Evolutionary conservation across 495 filamentous ascomycete species (phyloP).

Genomic region (Penicillium egyptiacum): DNA sequence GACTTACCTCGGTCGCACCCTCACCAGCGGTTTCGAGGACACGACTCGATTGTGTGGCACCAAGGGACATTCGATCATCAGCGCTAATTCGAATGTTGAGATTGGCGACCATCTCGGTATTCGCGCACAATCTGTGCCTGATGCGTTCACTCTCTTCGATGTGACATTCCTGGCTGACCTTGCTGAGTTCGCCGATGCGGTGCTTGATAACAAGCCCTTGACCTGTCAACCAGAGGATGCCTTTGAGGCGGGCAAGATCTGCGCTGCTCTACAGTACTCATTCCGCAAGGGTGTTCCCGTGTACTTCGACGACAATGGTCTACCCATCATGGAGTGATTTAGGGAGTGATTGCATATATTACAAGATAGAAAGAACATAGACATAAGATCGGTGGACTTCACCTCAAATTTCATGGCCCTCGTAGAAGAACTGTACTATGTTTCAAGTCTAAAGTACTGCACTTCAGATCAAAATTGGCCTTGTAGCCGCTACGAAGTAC

Average conservation of each 20-base stretch:
- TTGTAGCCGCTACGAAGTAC: background rate
- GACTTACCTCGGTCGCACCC: slow-evolving; percentile 20
- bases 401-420: background rate
- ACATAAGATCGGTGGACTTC: background rate
- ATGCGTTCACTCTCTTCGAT: slow-evolving; percentile 23
- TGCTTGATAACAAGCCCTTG: slow-evolving; percentile 20
- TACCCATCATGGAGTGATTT: slow-evolving; percentile 18
- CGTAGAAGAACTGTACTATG: background rate
- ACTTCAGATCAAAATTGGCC: background rate
- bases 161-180: slow-evolving; percentile 18
- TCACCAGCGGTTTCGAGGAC: slow-evolving; percentile 21
- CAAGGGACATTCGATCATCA: slow-evolving; percentile 21
- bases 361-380: background rate
- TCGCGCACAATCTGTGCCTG: slow-evolving; percentile 18
- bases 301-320: slow-evolving; percentile 18
- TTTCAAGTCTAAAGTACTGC: background rate
- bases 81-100: slow-evolving; percentile 22
- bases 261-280: slow-evolving; percentile 20
- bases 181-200: slow-evolving; percentile 21
- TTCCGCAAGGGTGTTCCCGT: slow-evolving; percentile 21
- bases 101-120: slow-evolving; percentile 19
- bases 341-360: slow-evolving; percentile 5
- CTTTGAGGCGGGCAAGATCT: slow-evolving; percentile 22
- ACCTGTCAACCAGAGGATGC: slow-evolving; percentile 23
- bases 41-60: slow-evolving; percentile 21